Percentiles rank a stretch among this genome's conserved stretches.
Evolutionary conservation across 2,329 filamentous ascomycete genomes (phyloP).

Genomic region (Dactylellina sp.): DNA sequence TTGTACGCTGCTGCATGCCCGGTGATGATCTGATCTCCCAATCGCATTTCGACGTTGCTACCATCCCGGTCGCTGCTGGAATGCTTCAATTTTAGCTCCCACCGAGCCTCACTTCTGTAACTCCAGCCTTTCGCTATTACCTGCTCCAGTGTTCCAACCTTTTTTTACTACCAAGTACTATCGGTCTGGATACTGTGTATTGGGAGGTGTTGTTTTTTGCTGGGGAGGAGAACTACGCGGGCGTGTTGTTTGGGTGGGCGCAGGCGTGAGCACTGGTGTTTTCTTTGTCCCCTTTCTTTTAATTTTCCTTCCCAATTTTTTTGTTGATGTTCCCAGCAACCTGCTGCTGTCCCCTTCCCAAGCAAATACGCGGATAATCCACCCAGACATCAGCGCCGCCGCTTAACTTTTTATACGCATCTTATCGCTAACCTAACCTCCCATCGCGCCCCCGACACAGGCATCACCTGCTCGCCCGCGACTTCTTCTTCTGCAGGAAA

Average conservation of each 20-base stretch:
- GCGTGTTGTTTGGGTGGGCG: conserved; percentile 26
- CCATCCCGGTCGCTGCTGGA: conserved; percentile 26
- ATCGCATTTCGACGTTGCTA: conserved; percentile 28
- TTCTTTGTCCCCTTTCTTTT: conserved; percentile 12
- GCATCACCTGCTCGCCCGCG: conserved; percentile 3
- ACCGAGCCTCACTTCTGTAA: no score
- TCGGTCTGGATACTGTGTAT: no score
- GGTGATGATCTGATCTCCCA: conserved; percentile 32
- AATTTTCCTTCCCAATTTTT: neutral
- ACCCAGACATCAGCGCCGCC: conserved; percentile 23
- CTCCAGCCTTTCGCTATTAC: no score
- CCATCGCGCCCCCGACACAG: neutral
- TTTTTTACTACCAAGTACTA: no score
- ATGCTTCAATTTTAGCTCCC: neutral
- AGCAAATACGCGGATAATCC: conserved; percentile 43
- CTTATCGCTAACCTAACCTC: conserved; percentile 28
- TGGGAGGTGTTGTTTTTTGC: conserved; percentile 9
- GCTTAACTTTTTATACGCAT: conserved; percentile 11
- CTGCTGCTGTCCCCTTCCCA: neutral
- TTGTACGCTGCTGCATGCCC: conserved; percentile 33
- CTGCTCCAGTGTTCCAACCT: no score
- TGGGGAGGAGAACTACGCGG: conserved; percentile 40
- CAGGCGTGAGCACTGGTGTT: conserved; percentile 12
- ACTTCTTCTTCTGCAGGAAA: neutral
- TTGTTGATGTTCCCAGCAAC: conserved; percentile 27